These are phyloP conservation scores for Phaseolus coccineus DNA, from an alignment of 331 rosid species.

Conservation along the genomic window DNA sequence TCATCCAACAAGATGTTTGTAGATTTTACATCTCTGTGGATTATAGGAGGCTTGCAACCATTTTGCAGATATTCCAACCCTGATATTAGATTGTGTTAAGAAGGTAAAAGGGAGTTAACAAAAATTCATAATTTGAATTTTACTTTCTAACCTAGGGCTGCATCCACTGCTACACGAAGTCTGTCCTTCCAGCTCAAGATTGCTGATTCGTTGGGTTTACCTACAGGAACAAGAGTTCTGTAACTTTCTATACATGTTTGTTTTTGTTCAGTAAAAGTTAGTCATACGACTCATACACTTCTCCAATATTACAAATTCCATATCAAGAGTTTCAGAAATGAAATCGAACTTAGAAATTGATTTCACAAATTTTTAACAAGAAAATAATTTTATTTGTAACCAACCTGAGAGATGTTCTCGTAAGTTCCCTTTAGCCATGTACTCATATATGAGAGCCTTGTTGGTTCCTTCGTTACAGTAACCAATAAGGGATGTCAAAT, in stretches of 20 bases:
- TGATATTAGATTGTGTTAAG: not conserved
- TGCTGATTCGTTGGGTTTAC: not conserved
- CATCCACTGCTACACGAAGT: slow-evolving; percentile 52
- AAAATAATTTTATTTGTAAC: not conserved
- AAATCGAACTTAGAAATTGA: not conserved
- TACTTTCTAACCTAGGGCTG: slow-evolving; percentile 47
- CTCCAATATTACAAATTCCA: not conserved
- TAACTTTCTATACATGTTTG: not conserved
- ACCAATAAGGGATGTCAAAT: slow-evolving; percentile 34
- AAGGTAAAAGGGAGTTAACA: too few species aligned
- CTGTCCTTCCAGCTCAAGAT: slow-evolving; percentile 56
- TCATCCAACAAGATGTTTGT: slow-evolving; percentile 64
- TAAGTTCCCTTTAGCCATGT: slow-evolving; percentile 56
- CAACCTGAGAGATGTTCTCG: slow-evolving; percentile 47
- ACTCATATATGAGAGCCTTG: slow-evolving; percentile 58
- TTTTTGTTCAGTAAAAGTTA: not conserved
- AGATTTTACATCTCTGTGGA: slow-evolving; percentile 62
- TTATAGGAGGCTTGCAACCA: slow-evolving; percentile 51
- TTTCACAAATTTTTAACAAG: not conserved
- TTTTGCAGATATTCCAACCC: slow-evolving; percentile 64
- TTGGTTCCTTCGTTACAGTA: slow-evolving; percentile 24
- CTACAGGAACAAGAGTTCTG: not conserved
- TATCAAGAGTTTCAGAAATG: not conserved
- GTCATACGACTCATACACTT: not conserved
- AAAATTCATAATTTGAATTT: not conserved